phyloP scores from a whole-genome alignment of 495 filamentous ascomycete species.

The Choiromyces venosus region DNA sequence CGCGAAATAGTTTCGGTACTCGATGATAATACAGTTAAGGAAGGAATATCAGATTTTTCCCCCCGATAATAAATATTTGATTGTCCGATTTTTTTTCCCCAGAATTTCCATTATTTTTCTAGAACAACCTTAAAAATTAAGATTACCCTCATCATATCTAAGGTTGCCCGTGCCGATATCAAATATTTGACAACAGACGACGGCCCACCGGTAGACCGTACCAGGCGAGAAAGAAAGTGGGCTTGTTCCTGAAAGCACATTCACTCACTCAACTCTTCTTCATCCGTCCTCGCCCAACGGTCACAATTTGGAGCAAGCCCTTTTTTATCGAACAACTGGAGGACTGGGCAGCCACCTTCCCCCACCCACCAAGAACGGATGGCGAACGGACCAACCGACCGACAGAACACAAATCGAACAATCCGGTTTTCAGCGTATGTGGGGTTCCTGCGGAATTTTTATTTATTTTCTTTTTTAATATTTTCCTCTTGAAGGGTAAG shows the following conservation, averaged over 20 bases:
- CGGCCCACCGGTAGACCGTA: neutral
- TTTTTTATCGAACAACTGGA: neutral
- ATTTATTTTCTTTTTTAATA: neutral
- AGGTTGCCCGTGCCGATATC: conserved; percentile 29
- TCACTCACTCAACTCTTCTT: neutral
- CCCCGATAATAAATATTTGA: neutral
- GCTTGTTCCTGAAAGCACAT: conserved; percentile 31
- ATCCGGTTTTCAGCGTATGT: conserved; percentile 39
- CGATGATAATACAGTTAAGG: neutral
- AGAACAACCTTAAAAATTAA: conserved; percentile 3
- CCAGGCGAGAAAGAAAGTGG: neutral
- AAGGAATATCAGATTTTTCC: neutral
- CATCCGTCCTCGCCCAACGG: neutral
- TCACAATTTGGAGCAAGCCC: neutral
- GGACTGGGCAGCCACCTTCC: neutral
- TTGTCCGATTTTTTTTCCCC: neutral
- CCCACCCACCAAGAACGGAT: conserved; percentile 21
- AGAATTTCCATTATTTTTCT: neutral
- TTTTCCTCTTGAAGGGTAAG: neutral
- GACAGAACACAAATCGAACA: conserved; percentile 32
- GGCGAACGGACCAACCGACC: conserved; percentile 31
- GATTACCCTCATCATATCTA: conserved; percentile 15
- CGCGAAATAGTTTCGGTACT: neutral
- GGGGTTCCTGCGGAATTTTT: conserved; percentile 33
- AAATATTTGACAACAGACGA: conserved; percentile 4